Base-by-base conservation (phyloP, 331 rosid genomes). In the Rhamnella rubrinervis region DNA sequence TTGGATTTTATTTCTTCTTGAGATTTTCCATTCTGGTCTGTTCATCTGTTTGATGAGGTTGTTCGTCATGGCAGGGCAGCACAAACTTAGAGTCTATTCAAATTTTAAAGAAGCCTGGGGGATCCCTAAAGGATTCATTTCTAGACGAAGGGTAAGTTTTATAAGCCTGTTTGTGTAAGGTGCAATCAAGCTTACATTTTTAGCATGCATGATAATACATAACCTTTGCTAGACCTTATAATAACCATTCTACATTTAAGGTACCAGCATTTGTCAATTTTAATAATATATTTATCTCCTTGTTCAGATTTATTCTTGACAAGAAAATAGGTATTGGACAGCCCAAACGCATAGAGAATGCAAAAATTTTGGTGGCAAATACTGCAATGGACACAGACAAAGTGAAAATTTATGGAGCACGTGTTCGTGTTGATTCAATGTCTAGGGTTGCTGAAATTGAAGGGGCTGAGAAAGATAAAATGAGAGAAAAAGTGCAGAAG, bases 271-370 rank as follows among this genome's bases (percentile, higher is more conserved):
- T 0, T 44, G 11, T 12, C 49, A 44, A 1, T 44, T 44, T 44
- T 44, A 11, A 15, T 44, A 12, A 44, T 44, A 0, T 11, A 12
- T 16, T 67, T 28, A 25, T 59, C 15, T 81, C 2, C 62, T 64
- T 77, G 39, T 65, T 67, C 84, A 95, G 99, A 63, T 95, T 95
- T 70, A 95, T 91, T 83, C 97, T 95, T 70, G 99, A 89, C 96
- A 95, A 95, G 91, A 95, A 95, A 87, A 95, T 95, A 64, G 98
- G 98, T 69, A 80, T 95, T 78, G 98, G 98, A 38, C 98, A 95
- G 73, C 98, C 98, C 38, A 95, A 91, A 68, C 91, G 92, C 73
- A 91, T 95, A 59, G 98, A 95, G 81, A 85, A 93, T 68, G 98
- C 95, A 44, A 93, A 89, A 37, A 89, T 91, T 68, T 81, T 91